Percentiles rank a stretch among this genome's conserved stretches.
These are phyloP conservation scores for Saccharomyces hybrid DNA, from an alignment of 1,139 yeast genomes.

Conservation along the genomic window DNA sequence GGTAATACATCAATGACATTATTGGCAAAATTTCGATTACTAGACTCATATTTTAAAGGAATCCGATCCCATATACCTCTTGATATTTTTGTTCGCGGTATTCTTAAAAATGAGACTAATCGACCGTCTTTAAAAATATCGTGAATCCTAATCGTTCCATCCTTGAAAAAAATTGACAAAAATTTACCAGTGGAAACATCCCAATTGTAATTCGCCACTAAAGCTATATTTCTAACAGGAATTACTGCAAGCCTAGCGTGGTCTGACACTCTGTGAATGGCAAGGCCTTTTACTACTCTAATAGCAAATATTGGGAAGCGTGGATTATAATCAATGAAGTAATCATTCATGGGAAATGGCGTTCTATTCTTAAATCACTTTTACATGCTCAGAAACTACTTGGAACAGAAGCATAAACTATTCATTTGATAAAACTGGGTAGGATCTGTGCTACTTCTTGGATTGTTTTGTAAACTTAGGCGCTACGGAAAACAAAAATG, in stretches of 20 bases:
- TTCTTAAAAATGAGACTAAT: conserved; percentile 18
- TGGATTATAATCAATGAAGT: conserved; percentile 9
- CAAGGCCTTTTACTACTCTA: conserved; percentile 11
- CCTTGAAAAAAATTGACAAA: conserved; percentile 19
- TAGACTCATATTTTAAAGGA: background rate
- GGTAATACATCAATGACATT: conserved; percentile 19
- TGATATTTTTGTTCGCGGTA: conserved; percentile 8
- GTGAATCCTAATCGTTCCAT: conserved; percentile 23
- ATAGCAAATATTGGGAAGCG: conserved; percentile 10
- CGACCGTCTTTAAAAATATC: conserved; percentile 24
- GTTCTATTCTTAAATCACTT: background rate
- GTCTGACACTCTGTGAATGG: conserved; percentile 15
- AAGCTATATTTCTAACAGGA: conserved; percentile 17
- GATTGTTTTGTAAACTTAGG: background rate
- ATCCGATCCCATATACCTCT: conserved; percentile 20
- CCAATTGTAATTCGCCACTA: conserved; percentile 20
- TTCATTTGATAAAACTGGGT: background rate
- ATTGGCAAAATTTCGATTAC: conserved; percentile 7
- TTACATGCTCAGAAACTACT: background rate
- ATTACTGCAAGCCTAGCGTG: conserved; percentile 16
- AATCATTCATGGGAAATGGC: background rate
- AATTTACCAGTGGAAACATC: conserved; percentile 20
- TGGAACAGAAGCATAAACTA: background rate
- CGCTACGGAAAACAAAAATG: background rate
- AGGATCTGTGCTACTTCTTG: background rate